phyloP scores from a whole-genome alignment of 768 basidiomycete genomes.

The Lactarius hengduanensis region DNA sequence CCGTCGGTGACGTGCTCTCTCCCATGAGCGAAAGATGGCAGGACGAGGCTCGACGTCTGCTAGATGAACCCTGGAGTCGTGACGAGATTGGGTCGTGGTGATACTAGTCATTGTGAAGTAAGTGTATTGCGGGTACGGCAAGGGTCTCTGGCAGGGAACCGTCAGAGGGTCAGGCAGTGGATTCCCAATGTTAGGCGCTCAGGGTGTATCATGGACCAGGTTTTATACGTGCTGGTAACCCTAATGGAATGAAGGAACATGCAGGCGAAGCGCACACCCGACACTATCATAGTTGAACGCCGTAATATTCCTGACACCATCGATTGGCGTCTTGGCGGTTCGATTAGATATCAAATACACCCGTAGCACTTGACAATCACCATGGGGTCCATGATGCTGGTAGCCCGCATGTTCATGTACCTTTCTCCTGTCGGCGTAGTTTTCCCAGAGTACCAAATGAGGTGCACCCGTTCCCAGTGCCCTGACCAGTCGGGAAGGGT shows the following conservation, averaged over 20 bases:
- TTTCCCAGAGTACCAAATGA: not conserved
- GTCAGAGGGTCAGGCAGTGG: not conserved
- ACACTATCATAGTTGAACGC: not conserved
- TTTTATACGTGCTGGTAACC: slow-evolving; percentile 10
- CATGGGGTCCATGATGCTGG: not conserved
- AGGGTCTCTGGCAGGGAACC: not conserved
- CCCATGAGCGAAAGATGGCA: slow-evolving; percentile 48
- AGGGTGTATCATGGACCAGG: not conserved
- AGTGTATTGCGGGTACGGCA: not conserved
- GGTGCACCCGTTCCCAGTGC: not conserved
- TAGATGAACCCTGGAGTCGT: slow-evolving; percentile 37
- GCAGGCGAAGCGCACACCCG: not conserved
- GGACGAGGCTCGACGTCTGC: slow-evolving; percentile 44
- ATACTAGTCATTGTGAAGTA: slow-evolving; percentile 1
- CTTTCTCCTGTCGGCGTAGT: not conserved
- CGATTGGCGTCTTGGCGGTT: not conserved
- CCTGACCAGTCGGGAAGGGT: not conserved
- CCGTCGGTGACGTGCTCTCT: slow-evolving; percentile 40
- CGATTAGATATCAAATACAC: not conserved
- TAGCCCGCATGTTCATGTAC: not conserved
- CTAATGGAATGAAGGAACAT: not conserved
- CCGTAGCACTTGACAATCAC: not conserved
- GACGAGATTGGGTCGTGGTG: not conserved
- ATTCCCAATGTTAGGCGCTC: not conserved
- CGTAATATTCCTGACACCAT: not conserved